Conservation (phyloP, 2,329 filamentous ascomycete species). For the Orbilia javanica region DNA sequence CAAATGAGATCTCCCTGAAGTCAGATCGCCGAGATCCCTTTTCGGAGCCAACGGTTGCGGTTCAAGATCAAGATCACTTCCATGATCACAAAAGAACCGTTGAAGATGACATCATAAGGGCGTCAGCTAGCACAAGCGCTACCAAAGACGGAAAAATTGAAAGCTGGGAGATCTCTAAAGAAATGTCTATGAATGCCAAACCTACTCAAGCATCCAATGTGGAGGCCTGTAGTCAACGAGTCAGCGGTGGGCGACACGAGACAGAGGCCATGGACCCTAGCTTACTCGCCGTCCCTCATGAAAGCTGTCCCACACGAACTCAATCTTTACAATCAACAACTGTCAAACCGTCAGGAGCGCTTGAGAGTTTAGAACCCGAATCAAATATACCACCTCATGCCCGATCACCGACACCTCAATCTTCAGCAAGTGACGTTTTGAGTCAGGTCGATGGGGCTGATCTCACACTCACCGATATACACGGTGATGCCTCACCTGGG, state of each 20-base stretch:
- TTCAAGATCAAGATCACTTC: not conserved
- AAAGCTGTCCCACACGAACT: not conserved
- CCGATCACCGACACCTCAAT: not conserved
- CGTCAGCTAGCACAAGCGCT: not conserved
- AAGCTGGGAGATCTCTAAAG: not conserved
- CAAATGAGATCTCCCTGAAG: conserved; percentile 36
- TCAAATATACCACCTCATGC: conserved; percentile 9
- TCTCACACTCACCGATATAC: not conserved
- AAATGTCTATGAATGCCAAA: not conserved
- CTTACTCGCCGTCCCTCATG: conserved; percentile 6
- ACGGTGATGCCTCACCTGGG: not conserved
- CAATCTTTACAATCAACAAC: not conserved
- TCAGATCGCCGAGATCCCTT: conserved; percentile 20
- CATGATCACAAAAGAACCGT: not conserved
- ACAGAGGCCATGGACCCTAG: not conserved
- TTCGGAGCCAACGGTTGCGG: not conserved
- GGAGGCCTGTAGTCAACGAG: not conserved
- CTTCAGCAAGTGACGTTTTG: too few relatives aligned
- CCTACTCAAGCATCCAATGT: not conserved
- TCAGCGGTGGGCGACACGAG: not conserved
- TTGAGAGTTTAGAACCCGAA: not conserved
- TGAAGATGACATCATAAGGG: not conserved
- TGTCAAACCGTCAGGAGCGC: not conserved
- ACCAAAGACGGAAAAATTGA: not conserved
- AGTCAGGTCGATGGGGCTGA: not conserved